Percentiles rank a stretch among this genome's conserved stretches.
phyloP scores from a whole-genome alignment of 2,329 filamentous ascomycete species.

The Fusarium compactum region DNA sequence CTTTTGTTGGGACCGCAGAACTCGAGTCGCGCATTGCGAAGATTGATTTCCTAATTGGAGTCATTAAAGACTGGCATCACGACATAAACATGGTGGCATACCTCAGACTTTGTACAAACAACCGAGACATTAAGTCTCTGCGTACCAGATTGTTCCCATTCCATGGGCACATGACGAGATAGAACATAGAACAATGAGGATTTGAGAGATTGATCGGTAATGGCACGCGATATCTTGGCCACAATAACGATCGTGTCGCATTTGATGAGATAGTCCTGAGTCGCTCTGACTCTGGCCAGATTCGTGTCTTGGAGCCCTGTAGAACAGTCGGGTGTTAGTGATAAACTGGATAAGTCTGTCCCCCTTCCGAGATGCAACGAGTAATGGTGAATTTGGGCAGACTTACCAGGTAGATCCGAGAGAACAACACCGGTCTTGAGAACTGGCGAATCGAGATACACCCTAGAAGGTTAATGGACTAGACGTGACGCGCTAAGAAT shows the following conservation, averaged over 20 bases:
- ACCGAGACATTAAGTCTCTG: constrained; percentile 49
- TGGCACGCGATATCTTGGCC: constrained; percentile 50
- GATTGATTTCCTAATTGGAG: constrained; percentile 43
- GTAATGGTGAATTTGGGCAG: too few species aligned
- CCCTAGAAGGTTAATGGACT: constrained; percentile 22
- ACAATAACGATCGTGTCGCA: constrained; percentile 54
- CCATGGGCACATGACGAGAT: constrained; percentile 47
- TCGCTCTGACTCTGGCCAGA: constrained; percentile 51
- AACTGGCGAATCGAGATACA: constrained; percentile 50
- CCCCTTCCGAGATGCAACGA: too few species aligned
- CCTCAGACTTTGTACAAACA: constrained; percentile 52
- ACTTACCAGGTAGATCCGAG: constrained; percentile 52
- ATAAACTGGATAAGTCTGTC: accelerated
- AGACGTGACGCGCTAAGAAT: accelerated
- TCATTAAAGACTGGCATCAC: too few species aligned
- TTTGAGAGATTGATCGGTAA: constrained; percentile 51
- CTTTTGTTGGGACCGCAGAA: constrained; percentile 46
- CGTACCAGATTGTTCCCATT: constrained; percentile 45
- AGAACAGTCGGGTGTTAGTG: background rate
- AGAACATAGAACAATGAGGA: constrained; percentile 48
- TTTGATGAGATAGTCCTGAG: constrained; percentile 51
- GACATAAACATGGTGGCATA: background rate
- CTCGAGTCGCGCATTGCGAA: constrained; percentile 41
- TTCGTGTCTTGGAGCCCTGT: constrained; percentile 52
- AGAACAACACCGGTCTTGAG: constrained; percentile 52